Evolutionary conservation across 169 alveolate genomes (phyloP), one percentile per base, ranked within the genome.

Genomic region (Plasmodium coatneyi): DNA sequence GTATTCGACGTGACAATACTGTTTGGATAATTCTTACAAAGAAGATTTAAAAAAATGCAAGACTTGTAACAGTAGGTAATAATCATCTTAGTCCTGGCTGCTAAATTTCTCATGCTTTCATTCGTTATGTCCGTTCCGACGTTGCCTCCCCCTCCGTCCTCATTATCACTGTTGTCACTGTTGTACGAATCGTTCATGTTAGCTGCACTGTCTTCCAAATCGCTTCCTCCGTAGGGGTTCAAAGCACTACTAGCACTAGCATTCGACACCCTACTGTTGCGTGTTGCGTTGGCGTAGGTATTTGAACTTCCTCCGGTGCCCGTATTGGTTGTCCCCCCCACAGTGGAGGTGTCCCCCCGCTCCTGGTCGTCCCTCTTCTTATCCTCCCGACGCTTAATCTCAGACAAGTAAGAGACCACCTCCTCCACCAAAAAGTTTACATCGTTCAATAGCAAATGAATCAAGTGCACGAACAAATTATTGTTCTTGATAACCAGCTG

Each of bases 361-460:
- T 66, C 60, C 60, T 49, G 60, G 7, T 87, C 60, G 16, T 60
- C 36, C 22, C 80, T 94, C 60, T 95, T 96, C 16, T 92, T 95
- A 22, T 95, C 92, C 89, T 97, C 98, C 28, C 99, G 66, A 32
- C 97, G 96, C 49, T 97, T 95, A 12, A 97, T 96, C 86, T 97
- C 99, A 2, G 98, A 93, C 12, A 97, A 96, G 71, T 96, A 96
- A 32, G 98, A 95, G 34, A 97, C 96, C 6, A 97, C 99, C 87
- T 97, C 98, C 80, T 97, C 99, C 36, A 97, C 96, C 12, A 97
- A 84, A 83, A 96, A 96, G 52, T 97, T 92, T 32, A 97, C 97
- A 95, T 97, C 99, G 49, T 96, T 96, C 70, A 97, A 96, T 34
- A 97, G 95, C 84, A 97, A 95, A 83, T 97, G 99, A 82, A 97